Base-by-base conservation (phyloP, 495 filamentous ascomycete genomes). In the Lasiosphaeria ovina region DNA sequence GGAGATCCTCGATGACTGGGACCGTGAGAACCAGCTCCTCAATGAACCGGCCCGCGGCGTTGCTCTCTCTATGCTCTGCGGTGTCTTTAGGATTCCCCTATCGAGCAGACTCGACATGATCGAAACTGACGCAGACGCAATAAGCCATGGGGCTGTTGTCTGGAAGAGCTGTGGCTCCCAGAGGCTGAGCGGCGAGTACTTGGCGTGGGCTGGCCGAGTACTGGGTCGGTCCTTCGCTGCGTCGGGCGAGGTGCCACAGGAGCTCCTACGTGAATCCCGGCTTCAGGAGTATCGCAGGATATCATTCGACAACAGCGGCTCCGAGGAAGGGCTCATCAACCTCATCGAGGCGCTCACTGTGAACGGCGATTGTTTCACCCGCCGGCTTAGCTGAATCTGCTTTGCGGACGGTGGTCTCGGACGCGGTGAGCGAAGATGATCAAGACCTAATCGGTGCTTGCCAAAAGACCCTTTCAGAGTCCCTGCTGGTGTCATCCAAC, bases 221-320 rank as follows among this genome's bases (percentile, higher is more conserved):
- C 78, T 98, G 31, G 94, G 94, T 17, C 83, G 91, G 64, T 87
- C 91, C 0, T 98, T 92, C 74, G 86, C 89, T 49, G 81, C 88
- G 4, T 89, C 85, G 52, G 90, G 90, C 16, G 75, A 83, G 59
- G 80, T 90, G 24, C 81, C 83, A 35, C 69, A 70, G 53, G 79
- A 82, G 44, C 75, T 89, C 58, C 69, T 85, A 1, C 78, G 78
- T 11, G 87, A 90, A 60, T 84, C 81, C 33, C 77, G 73, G 12
- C 71, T 87, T 8, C 70, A 77, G 31, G 69, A 80, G 51, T 79
- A 83, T 60, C 77, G 72, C 53, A 72, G 77, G 52, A 57, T 77
- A 10, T 66, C 78, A 10, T 60, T 62, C 10, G 70, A 70, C 7
- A 64, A 72, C 33, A 71, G 72, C 16, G 72, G 72, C 33, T 79